Base-by-base conservation (phyloP, 1,284 basidiomycete species). In the Mycena citricolor region DNA sequence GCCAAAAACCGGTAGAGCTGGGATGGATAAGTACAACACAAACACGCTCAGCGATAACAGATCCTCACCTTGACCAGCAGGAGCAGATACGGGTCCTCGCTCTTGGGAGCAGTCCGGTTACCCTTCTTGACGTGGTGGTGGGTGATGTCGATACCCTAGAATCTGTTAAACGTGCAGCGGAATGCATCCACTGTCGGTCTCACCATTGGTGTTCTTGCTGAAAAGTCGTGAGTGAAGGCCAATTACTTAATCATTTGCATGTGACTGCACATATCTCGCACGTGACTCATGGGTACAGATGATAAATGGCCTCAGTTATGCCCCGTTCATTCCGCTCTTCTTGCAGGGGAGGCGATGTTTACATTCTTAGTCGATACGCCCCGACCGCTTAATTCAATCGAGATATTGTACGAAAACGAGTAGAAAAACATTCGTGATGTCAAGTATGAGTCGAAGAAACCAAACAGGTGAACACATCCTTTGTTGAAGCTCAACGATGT, bases 81-180 rank as follows among this genome's bases (percentile, higher is more conserved):
- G 66, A 97, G 86, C 63, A 99, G 84, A 76, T 99, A 98, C 26
- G 95, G 94, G 74, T 99, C 95, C 89, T 98, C 91, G 69, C 92
- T 95, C 81, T 92, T 92, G 69, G 95, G 95, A 57, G 93, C 93
- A 58, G 89, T 89, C 61, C 95, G 86, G 67, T 83, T 77, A 62
- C 94, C 88, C 82, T 95, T 97, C 86, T 91, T 97, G 84, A 97
- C 94, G 85, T 99, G 95, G 79, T 98, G 95, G 73, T 81, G 77
- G 68, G 82, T 79, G 73, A 98, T 86, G 75, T 99, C 95, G 76
- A 98, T 97, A 89, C 95, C 95, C 94, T 94, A 57, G 32, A 19
- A 14, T 34, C 46, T 8, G 16, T 4, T 12, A 34, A 17, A 57
- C 26, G 61, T 57, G 20, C 44, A 56, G 26, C 50, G 44, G 55